phyloP scores from a whole-genome alignment of 345 rosid species.

The Acer yangbiense region DNA sequence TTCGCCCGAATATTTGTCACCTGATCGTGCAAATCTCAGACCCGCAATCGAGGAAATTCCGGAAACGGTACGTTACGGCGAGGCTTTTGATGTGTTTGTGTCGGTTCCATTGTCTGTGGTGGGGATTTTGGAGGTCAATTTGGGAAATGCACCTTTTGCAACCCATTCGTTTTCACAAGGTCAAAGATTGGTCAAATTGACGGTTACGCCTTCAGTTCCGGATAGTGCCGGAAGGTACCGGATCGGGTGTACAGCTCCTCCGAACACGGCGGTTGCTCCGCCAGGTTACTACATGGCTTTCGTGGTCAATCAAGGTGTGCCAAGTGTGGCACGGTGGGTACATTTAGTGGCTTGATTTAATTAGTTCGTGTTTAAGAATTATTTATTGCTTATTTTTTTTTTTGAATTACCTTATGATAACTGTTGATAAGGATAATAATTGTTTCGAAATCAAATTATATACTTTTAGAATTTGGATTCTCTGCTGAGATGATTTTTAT shows the following conservation, averaged over 20 bases:
- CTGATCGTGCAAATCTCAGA: slow-evolving; percentile 75
- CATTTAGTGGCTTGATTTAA: slow-evolving; percentile 48
- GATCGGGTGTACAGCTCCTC: slow-evolving; percentile 76
- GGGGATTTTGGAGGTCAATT: slow-evolving; percentile 60
- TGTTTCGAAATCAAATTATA: background rate
- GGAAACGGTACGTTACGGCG: slow-evolving; percentile 53
- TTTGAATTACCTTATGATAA: background rate
- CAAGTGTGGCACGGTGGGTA: slow-evolving; percentile 87
- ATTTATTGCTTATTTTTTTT: background rate
- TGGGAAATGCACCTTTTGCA: slow-evolving; percentile 74
- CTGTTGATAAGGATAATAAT: slow-evolving; percentile 2
- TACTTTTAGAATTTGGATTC: too few relatives aligned
- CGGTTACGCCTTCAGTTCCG: slow-evolving; percentile 54
- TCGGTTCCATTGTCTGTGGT: slow-evolving; percentile 74
- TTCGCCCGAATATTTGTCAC: slow-evolving; percentile 79
- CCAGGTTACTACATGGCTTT: slow-evolving; percentile 93
- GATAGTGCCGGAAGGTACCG: slow-evolving; percentile 48
- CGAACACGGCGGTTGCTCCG: slow-evolving; percentile 72
- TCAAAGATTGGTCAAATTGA: slow-evolving; percentile 74
- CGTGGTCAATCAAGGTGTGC: slow-evolving; percentile 84
- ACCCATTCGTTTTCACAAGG: slow-evolving; percentile 92
- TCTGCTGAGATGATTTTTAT: too few relatives aligned
- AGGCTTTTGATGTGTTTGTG: slow-evolving; percentile 44
- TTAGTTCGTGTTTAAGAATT: background rate
- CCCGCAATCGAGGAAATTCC: slow-evolving; percentile 59